Base-by-base conservation (phyloP, 73 alveolate species). In the Stentor roeselii region DNA sequence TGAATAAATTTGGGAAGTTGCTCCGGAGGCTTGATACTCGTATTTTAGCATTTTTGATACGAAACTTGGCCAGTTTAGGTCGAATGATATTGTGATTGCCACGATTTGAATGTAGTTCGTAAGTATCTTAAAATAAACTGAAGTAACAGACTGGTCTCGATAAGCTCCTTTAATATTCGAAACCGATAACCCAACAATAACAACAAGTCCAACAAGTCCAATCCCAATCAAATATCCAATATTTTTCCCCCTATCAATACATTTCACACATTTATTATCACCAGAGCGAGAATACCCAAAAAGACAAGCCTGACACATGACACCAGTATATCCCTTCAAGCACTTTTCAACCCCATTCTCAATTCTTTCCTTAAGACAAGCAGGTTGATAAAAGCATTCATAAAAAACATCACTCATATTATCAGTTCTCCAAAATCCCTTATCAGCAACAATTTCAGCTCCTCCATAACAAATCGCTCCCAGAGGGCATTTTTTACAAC, bases 361-460 rank as follows among this genome's bases (percentile, higher is more conserved):
- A n/a, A n/a, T n/a, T n/a, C n/a, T n/a, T 82, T 78, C 85, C 11
- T 91, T 92, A 3, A 89, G 58, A 50, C 95, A 89, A 2, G 90
- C 92, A 21, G 78, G 59, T 0, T 86, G 60, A 67, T 58, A 36
- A 59, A 78, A 78, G 50, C 95, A 89, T 3, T 61, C 75, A 2
- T 86, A 42, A 39, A 89, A 86, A 41, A 76, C 86, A 3, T 89
- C 92, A 3, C 90, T 38, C 3, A 83, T n/a, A 59, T 80, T 80
- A n/a, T 87, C 15, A 31, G 84, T 60, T 75, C 95, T 86, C 92
- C 95, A 89, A 82, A 82, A 89, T 0, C 92, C 93, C 3, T 78
- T 77, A 32, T 40, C 3, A 32, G 93, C 86, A 2, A 35, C 60
- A 11, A 90, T 42, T n/a, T 42, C 27, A 34, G 36, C 39, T 76